Evolutionary conservation across 2,329 filamentous ascomycete species (phyloP), one percentile per base, ranked within the genome.

Genomic region (Karstenula rhodostoma): DNA sequence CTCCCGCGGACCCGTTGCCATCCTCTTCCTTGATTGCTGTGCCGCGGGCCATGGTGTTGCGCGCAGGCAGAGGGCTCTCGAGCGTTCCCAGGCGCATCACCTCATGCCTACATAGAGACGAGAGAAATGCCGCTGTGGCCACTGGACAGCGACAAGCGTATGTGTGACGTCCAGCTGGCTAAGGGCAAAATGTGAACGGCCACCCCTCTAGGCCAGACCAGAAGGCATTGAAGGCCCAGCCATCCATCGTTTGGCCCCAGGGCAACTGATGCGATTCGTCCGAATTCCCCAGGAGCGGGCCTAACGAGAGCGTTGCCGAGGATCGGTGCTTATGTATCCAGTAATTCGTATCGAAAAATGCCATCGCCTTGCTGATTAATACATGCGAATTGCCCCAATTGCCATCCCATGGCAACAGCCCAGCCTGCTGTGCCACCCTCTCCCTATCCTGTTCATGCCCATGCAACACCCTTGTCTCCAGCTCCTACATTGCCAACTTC

Each of bases 41-140:
- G 60, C 67, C 70, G 67, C 70, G 73, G 64, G 68, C 68, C 73
- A 76, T 77, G 25, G 59, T 56, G 64, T 66, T 72, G 68, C 66
- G 65, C 57, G 66, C 67, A 65, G 47, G 50, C 37, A 40, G 35
- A 40, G 44, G 43, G 44, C 40, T 17, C 49, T 17, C 25, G 49
- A 33, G 42, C 51, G 43, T 59, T 55, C 27, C 35, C 43, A 25
- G 42, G 19, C 29, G 4, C 29, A 25, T 56, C 54, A 49, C 46
- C 32, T 32, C 54, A 49, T 49, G 22, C 35, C 46, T 48, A 44
- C 46, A 56, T 32, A 29, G 5, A 33, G 25, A 32, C 29, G 42
- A 47, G 46, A 50, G 29, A 53, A 48, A 5, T 19, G 43, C 56
- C 29, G 33, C 56, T 47, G 54, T 59, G 51, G 57, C 52, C 52